A percentile compares a stretch with the other conserved stretches of the same genome.
These are phyloP conservation scores for Talaromyces islandicus DNA, from an alignment of 2,329 filamentous ascomycete genomes.

Conservation along the genomic window DNA sequence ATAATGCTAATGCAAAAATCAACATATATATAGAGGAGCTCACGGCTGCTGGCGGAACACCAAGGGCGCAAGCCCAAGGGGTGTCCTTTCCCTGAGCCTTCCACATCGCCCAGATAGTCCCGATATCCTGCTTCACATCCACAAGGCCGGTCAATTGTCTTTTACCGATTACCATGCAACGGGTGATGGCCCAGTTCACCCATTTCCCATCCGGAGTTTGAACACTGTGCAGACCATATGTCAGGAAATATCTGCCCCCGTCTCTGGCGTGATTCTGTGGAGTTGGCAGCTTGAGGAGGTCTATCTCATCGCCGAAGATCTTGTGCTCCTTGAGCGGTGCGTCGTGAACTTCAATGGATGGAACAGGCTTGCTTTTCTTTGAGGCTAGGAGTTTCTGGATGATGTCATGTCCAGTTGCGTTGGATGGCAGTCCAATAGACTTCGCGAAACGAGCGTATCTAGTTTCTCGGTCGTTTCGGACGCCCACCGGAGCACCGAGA, in stretches of 20 bases:
- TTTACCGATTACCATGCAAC: constrained; percentile 13
- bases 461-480: background rate
- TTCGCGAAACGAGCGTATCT: constrained; percentile 13
- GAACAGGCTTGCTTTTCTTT: constrained; percentile 10
- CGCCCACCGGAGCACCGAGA: constrained; percentile 10
- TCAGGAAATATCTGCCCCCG: constrained; percentile 14
- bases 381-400: constrained; percentile 13
- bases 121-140: constrained; percentile 17
- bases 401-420: constrained; percentile 12
- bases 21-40: background rate
- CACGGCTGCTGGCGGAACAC: constrained; percentile 16
- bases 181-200: constrained; percentile 18
- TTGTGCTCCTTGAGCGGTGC: constrained; percentile 16
- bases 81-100: constrained; percentile 15
- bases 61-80: constrained; percentile 17
- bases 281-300: constrained; percentile 3
- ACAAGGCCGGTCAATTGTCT: constrained; percentile 14
- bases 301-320: constrained; percentile 12
- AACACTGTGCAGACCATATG: constrained; percentile 17
- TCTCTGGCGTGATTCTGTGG: constrained; percentile 13
- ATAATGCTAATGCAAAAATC: background rate
- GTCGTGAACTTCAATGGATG: constrained; percentile 7
- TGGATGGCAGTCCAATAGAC: constrained; percentile 12
- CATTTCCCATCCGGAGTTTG: constrained; percentile 15
- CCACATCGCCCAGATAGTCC: constrained; percentile 15